Evolutionary conservation across 2,329 filamentous ascomycete species (phyloP).

Genomic region (Niveomyces coronatus): DNA sequence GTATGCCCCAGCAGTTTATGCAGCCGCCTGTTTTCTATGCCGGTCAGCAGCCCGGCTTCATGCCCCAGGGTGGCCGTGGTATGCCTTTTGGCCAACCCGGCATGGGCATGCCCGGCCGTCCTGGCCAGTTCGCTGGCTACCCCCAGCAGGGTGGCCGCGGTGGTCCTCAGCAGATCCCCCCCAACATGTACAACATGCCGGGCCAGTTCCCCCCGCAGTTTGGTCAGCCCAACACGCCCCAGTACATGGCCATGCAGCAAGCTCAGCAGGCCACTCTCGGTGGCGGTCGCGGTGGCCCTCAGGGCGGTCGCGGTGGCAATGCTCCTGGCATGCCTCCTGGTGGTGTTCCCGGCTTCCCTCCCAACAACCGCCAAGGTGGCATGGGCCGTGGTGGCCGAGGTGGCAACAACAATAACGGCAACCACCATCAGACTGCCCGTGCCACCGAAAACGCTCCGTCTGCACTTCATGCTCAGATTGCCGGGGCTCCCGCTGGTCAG

Average conservation of each 20-base stretch:
- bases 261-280: slow-evolving; percentile 51
- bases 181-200: slow-evolving; percentile 74
- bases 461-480: slow-evolving; percentile 47
- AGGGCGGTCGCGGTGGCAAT: slow-evolving; percentile 58
- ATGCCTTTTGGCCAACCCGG: slow-evolving; percentile 56
- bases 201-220: slow-evolving; percentile 73
- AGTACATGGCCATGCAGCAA: slow-evolving; percentile 76
- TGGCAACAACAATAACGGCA: slow-evolving; percentile 34
- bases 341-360: slow-evolving; percentile 46
- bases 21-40: slow-evolving; percentile 88
- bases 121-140: slow-evolving; percentile 78
- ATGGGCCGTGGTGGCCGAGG: slow-evolving; percentile 36
- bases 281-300: slow-evolving; percentile 54
- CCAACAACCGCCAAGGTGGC: slow-evolving; percentile 42
- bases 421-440: slow-evolving; percentile 22
- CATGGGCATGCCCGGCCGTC: slow-evolving; percentile 64
- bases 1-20: slow-evolving; percentile 82
- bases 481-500: slow-evolving; percentile 52
- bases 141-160: slow-evolving; percentile 83
- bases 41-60: slow-evolving; percentile 64
- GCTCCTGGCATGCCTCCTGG: slow-evolving; percentile 40
- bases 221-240: slow-evolving; percentile 68
- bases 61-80: slow-evolving; percentile 53
- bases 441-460: slow-evolving; percentile 32
- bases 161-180: slow-evolving; percentile 76